Evolutionary conservation across 139 green algal genomes (phyloP).

Genomic region (Spirogloea muscicola): DNA sequence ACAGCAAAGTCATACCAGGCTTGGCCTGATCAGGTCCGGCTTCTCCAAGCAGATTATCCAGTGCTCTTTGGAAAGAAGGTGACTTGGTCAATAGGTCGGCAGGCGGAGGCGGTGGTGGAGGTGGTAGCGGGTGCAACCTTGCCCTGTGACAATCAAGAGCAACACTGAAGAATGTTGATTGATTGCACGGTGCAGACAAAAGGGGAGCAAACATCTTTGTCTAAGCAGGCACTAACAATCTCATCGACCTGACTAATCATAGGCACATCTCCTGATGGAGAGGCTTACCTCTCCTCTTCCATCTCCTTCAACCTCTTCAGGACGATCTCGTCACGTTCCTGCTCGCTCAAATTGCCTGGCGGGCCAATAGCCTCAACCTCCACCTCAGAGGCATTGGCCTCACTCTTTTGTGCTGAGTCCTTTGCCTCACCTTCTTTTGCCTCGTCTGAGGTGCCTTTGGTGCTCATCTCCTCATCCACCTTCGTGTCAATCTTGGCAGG

Average conservation of each 20-base stretch:
- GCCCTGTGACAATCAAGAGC: conserved; percentile 3
- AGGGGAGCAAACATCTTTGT: not conserved
- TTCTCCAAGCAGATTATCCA: too few relatives aligned
- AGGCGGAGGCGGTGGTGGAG: too few relatives aligned
- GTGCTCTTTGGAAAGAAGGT: too few relatives aligned
- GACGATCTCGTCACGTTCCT: conserved; percentile 26
- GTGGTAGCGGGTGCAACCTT: too few relatives aligned
- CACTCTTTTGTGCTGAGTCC: not conserved
- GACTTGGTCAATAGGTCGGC: too few relatives aligned
- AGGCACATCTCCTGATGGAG: too few relatives aligned
- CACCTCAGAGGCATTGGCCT: not conserved
- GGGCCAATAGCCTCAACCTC: not conserved
- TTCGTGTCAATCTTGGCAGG: not conserved
- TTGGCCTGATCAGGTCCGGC: too few relatives aligned
- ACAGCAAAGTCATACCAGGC: too few relatives aligned
- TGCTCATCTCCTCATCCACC: too few relatives aligned
- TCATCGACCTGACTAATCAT: too few relatives aligned
- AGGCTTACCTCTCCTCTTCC: conserved; percentile 40
- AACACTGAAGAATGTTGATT: not conserved
- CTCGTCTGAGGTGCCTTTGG: too few relatives aligned
- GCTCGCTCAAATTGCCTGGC: not conserved
- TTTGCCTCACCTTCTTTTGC: not conserved
- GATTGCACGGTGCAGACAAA: not conserved
- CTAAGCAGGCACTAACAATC: not conserved
- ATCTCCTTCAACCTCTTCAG: conserved; percentile 23